Conservation (phyloP, 176 grass and related monocot species). For the Themeda triandra region DNA sequence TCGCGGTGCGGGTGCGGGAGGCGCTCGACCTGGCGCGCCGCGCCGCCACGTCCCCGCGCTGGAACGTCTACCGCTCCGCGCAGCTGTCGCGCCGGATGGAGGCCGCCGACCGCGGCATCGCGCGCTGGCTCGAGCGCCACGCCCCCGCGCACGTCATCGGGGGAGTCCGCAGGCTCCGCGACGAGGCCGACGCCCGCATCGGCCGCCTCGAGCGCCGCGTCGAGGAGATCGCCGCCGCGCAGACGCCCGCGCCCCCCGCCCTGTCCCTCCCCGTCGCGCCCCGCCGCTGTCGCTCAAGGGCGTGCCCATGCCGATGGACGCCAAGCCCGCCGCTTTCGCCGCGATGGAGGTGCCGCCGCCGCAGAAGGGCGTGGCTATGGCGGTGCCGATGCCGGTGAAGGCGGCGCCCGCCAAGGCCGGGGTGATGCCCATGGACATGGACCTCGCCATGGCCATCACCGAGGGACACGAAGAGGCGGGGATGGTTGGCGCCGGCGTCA, state of each 20-base stretch:
- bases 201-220: slow-evolving; percentile 73
- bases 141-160: slow-evolving; percentile 70
- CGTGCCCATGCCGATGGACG: not conserved
- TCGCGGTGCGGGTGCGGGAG: slow-evolving; percentile 53
- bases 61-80: slow-evolving; percentile 94
- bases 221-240: slow-evolving; percentile 45
- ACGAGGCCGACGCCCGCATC: slow-evolving; percentile 61
- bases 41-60: slow-evolving; percentile 61
- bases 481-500: slow-evolving; percentile 47
- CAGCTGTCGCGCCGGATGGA: slow-evolving; percentile 84
- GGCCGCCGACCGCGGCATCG: slow-evolving; percentile 70
- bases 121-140: slow-evolving; percentile 72
- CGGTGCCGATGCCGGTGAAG: not conserved
- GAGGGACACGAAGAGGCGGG: not conserved
- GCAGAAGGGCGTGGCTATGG: not conserved
- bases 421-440: slow-evolving; percentile 33
- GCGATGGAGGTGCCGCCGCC: not conserved
- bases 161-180: slow-evolving; percentile 62
- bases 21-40: slow-evolving; percentile 82
- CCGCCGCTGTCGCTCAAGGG: slow-evolving; percentile 22
- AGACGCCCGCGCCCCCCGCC: not conserved
- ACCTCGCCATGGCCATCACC: not conserved
- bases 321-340: not conserved
- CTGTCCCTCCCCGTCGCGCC: slow-evolving; percentile 38
- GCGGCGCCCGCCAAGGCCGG: not conserved